Base-by-base conservation (phyloP, 371 early-diverging fungal genomes). In the Mortierella sp. region DNA sequence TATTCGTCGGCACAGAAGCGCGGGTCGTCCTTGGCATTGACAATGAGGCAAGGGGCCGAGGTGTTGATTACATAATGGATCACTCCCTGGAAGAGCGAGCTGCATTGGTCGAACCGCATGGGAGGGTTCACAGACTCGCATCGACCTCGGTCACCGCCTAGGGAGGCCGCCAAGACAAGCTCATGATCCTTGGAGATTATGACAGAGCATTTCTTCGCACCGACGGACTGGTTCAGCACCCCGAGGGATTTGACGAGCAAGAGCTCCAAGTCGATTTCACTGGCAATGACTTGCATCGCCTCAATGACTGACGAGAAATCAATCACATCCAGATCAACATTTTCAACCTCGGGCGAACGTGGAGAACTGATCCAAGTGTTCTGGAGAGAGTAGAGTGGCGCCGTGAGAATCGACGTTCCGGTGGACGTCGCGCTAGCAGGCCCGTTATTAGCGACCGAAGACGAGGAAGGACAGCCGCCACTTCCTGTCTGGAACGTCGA, bases 241-340 rank as follows among this genome's bases (percentile, higher is more conserved):
- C 82, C 82, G 5, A 86, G 65, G 8, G 87, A 86, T 54, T 86
- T 86, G 55, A 86, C 87, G 8, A 86, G 65, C 60, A 86, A 58
- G 26, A 78, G 65, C 11, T 82, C 82, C 55, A 86, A 60, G 44
- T 86, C 87, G 10, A 86, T 86, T 55, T 86, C 87, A 54, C 83
- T 82, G 0, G 87, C 87, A 42, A 86, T 76, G 2, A 86, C 87
- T 48, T 86, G 87, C 87, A 86, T 86, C 10, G 87, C 87, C 3
- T 86, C 87, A n/a, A 86, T 86, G 28, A 86, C 87, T 0, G 82
- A 82, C 38, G 87, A 82, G 24, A 86, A 86, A 34, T 86, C 87
- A 14, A 86, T 78, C 8, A 82, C 80, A 38, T 86, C 87, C 73
- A 86, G 50, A 63, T 86, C 87, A 0, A 74, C 76, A 70, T 82